A percentile compares a stretch with the other conserved stretches of the same genome.
These are phyloP conservation scores for Lobulomyces angularis DNA, from an alignment of 192 early-diverging fungal species.

Conservation along the genomic window DNA sequence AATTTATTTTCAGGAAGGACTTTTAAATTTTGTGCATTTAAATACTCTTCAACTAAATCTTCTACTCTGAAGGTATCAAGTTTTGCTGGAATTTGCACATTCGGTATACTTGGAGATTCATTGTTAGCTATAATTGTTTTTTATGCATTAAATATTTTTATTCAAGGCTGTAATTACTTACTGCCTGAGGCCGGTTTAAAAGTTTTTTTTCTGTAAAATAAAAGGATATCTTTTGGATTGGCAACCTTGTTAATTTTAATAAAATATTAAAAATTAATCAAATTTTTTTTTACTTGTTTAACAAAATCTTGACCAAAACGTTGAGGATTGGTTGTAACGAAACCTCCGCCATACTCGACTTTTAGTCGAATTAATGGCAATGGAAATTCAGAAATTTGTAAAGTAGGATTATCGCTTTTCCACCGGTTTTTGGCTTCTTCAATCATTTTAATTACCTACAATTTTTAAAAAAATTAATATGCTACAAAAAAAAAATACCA, in stretches of 20 bases:
- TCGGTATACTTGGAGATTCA: too few relatives aligned
- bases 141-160: too few relatives aligned
- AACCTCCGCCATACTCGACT: slow-evolving; percentile 81
- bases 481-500: slow-evolving; percentile 16
- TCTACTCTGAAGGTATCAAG: slow-evolving; percentile 61
- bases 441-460: slow-evolving; percentile 50
- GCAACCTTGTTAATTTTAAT: too few relatives aligned
- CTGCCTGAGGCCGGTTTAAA: neutral
- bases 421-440: slow-evolving; percentile 48
- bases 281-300: too few relatives aligned
- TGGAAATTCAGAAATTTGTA: slow-evolving; percentile 29
- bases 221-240: slow-evolving; percentile 76
- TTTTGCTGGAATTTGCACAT: slow-evolving; percentile 40
- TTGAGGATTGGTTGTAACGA: slow-evolving; percentile 69
- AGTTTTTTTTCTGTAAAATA: slow-evolving; percentile 56
- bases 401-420: neutral
- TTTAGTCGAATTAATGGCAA: slow-evolving; percentile 59
- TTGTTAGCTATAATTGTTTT: too few relatives aligned
- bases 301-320: slow-evolving; percentile 73
- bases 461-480: neutral
- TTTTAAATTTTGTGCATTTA: slow-evolving; percentile 51
- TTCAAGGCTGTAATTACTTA: neutral
- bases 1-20: slow-evolving; percentile 66
- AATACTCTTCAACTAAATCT: slow-evolving; percentile 61
- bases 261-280: too few relatives aligned